A percentile compares a stretch with the other conserved stretches of the same genome.
Evolutionary conservation across 176 grass and related monocot species (phyloP).

Genomic region (Eleusine coracana): DNA sequence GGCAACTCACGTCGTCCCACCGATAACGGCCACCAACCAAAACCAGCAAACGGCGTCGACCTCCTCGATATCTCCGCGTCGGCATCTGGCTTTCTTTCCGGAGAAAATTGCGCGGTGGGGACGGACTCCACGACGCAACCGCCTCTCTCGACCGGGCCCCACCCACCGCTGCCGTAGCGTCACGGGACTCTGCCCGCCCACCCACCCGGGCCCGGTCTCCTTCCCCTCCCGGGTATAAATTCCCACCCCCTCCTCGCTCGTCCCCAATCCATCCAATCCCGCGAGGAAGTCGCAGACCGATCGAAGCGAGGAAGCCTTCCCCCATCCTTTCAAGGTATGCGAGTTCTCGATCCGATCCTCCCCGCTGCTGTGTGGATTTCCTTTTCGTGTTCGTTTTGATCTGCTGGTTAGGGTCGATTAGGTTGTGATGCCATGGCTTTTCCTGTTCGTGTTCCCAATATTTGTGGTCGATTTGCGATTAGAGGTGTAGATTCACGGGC

Average conservation of each 20-base stretch:
- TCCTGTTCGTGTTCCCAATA: neutral
- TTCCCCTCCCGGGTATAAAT: slow-evolving; percentile 29
- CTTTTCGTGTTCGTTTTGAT: neutral
- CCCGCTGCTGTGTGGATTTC: neutral
- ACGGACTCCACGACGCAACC: slow-evolving; percentile 32
- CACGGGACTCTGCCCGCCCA: slow-evolving; percentile 23
- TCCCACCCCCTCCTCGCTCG: neutral
- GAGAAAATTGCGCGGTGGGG: slow-evolving; percentile 16
- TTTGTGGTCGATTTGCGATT: neutral
- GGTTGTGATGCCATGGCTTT: neutral
- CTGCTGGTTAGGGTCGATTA: slow-evolving; percentile 1
- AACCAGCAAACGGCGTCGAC: neutral
- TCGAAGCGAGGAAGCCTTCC: neutral
- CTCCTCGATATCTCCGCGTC: slow-evolving; percentile 30
- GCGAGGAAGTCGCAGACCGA: neutral
- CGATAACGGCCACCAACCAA: slow-evolving; percentile 27
- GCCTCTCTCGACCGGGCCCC: neutral
- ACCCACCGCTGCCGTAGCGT: neutral
- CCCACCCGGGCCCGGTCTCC: neutral
- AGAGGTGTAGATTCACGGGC: neutral
- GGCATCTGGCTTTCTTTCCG: neutral
- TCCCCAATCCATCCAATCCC: neutral
- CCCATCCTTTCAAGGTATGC: slow-evolving; percentile 40
- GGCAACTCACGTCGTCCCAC: neutral
- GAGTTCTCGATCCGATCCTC: neutral